A percentile compares a stretch with the other conserved stretches of the same genome.
phyloP scores from a whole-genome alignment of 2,329 filamentous ascomycete genomes.

The Fusarium setosum region DNA sequence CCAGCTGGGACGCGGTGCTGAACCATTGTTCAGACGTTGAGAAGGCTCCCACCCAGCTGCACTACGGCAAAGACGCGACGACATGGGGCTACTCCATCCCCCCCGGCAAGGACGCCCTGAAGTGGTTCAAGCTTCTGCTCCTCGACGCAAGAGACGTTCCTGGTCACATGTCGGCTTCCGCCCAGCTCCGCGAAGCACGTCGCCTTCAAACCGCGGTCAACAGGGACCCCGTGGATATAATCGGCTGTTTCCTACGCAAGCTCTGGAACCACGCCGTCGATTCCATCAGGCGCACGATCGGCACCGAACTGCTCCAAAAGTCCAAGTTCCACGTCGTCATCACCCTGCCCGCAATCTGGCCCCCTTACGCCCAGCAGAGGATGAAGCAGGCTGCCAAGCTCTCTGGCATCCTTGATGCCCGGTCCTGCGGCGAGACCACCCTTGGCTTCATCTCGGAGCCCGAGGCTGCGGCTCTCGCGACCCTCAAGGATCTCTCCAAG shows the following conservation, averaged over 20 bases:
- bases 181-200: conserved; percentile 30
- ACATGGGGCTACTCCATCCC: conserved; percentile 50
- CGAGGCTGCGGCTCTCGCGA: conserved; percentile 57
- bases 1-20: conserved; percentile 41
- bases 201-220: background rate
- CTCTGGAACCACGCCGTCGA: conserved; percentile 48
- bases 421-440: conserved; percentile 43
- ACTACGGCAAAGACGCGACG: conserved; percentile 2
- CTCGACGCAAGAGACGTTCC: conserved; percentile 47
- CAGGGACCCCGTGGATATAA: conserved; percentile 43
- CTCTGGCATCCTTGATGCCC: conserved; percentile 49
- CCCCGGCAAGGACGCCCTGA: conserved; percentile 28
- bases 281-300: conserved; percentile 39
- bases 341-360: conserved; percentile 60
- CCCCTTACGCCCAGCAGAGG: conserved; percentile 46
- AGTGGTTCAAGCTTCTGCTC: conserved; percentile 57
- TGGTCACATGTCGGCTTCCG: conserved; percentile 28
- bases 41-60: conserved; percentile 47
- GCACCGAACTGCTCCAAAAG: conserved; percentile 13
- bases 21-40: conserved; percentile 41
- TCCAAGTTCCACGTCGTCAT: conserved; percentile 51
- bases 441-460: conserved; percentile 55
- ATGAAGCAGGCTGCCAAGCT: conserved; percentile 50
- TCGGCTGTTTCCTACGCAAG: conserved; percentile 45
- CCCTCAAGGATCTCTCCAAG: conserved; percentile 43